A percentile compares a stretch with the other conserved stretches of the same genome.
Evolutionary conservation across 345 rosid species (phyloP).

Genomic region (Conringia planisiliqua): DNA sequence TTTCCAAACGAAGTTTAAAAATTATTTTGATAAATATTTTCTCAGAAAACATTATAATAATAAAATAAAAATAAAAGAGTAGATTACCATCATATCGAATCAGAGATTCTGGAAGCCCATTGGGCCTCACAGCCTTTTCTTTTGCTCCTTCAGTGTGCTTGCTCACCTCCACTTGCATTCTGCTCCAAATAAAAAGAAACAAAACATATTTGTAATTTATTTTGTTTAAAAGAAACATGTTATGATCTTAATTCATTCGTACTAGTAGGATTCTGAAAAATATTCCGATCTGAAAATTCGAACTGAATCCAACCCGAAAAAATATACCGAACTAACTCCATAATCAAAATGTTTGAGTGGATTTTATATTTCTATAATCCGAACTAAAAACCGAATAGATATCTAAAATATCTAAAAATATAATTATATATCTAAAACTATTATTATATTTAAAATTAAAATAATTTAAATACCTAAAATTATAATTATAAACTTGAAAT

Average conservation of each 20-base stretch:
- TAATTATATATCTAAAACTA: no score
- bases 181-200: constrained; percentile 34
- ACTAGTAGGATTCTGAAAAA: no score
- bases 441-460: no score
- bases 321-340: no score
- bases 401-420: no score
- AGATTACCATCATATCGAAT: constrained; percentile 84
- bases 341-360: no score
- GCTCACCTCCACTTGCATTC: constrained; percentile 99
- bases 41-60: neutral
- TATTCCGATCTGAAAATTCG: no score
- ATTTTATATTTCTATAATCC: no score
- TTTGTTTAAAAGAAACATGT: neutral
- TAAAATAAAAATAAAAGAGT: neutral
- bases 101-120: constrained; percentile 92
- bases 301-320: no score
- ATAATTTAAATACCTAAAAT: no score
- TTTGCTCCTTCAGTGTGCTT: constrained; percentile 86
- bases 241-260: neutral
- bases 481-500: no score
- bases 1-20: neutral
- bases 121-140: constrained; percentile 79
- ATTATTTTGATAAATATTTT: neutral
- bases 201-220: neutral
- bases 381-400: no score